These are phyloP conservation scores for Reutealis trisperma DNA, from an alignment of 345 rosid species.

Conservation along the genomic window DNA sequence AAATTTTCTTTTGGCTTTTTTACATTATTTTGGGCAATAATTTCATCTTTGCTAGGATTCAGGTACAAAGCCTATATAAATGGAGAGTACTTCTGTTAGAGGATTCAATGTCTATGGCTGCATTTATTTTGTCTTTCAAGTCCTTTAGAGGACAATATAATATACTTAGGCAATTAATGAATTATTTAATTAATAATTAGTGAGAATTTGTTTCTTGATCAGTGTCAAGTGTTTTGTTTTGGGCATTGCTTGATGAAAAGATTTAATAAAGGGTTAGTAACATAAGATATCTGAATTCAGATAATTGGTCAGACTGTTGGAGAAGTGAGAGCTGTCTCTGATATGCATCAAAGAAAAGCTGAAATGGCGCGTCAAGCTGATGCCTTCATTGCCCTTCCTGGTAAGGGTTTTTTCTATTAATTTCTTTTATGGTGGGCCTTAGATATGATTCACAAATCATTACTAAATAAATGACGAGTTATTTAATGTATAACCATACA, in stretches of 20 bases:
- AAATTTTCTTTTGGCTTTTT: background rate
- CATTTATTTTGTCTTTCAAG: background rate
- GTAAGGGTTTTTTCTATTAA: slow-evolving; percentile 27
- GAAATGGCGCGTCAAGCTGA: slow-evolving; percentile 97
- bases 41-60: background rate
- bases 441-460: background rate
- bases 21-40: background rate
- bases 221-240: background rate
- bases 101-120: background rate
- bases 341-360: slow-evolving; percentile 95
- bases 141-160: too few species aligned
- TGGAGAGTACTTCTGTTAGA: background rate
- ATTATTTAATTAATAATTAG: background rate
- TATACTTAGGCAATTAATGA: too few species aligned
- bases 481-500: background rate
- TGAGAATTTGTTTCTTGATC: background rate
- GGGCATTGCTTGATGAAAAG: background rate
- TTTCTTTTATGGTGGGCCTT: background rate
- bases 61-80: background rate
- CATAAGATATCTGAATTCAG: slow-evolving; percentile 33
- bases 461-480: background rate
- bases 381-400: slow-evolving; percentile 95
- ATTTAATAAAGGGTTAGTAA: background rate
- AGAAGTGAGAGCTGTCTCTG: slow-evolving; percentile 85
- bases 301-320: slow-evolving; percentile 83